Conservation (phyloP, 164 flowering plant species). For the Buxus sempervirens region DNA sequence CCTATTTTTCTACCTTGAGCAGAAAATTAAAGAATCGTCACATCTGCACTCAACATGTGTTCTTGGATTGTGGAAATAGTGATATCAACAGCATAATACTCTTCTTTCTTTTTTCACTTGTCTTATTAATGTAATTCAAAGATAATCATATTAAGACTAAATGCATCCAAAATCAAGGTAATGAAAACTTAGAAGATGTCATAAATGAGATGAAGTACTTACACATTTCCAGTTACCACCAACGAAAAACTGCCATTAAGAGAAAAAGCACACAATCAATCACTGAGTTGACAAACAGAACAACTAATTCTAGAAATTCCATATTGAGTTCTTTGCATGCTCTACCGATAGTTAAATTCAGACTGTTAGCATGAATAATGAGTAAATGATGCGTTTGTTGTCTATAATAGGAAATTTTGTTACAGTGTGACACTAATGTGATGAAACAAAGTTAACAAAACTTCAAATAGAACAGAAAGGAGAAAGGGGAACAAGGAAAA, state of each 20-base stretch:
- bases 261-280: constrained; percentile 11
- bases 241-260: constrained; percentile 88
- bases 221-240: constrained; percentile 99
- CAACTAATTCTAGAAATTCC: neutral
- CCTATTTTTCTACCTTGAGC: no score
- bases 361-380: neutral
- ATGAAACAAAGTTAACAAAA: neutral
- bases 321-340: neutral
- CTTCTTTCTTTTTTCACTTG: no score
- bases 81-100: no score
- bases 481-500: neutral
- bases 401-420: neutral
- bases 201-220: constrained; percentile 32
- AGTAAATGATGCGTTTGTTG: neutral
- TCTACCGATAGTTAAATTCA: neutral
- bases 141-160: neutral
- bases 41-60: no score
- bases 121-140: no score
- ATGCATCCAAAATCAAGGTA: neutral
- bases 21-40: no score
- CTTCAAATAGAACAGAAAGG: neutral
- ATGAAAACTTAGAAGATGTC: neutral
- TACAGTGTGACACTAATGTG: neutral
- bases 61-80: no score
- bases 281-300: constrained; percentile 2